Evolutionary conservation across 192 early-diverging fungal genomes (phyloP), one percentile per base, ranked within the genome.

Genomic region (Gryganskiella cystojenkinii): DNA sequence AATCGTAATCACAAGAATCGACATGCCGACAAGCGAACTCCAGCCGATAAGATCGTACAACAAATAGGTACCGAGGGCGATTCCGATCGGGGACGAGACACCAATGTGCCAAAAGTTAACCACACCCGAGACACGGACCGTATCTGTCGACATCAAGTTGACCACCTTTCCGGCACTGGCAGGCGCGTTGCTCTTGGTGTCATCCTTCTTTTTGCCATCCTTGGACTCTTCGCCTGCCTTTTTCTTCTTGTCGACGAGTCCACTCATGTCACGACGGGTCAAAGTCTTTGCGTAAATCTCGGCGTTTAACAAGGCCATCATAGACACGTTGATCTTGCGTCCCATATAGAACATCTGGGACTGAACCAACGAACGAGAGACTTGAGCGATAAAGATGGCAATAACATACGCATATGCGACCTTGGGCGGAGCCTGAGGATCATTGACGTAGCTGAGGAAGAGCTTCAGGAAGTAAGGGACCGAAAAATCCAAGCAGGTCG

Each of bases 1-100:
- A 33, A 74, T 75, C 43, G 71, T 75, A 40, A 72, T 42, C 14
- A 88, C 61, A 20, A 94, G 84, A 17, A 92, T 80, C 0, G 84
- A 68, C 19, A 98, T 71, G 1, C 94, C 95, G 20, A 92, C 86
- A 19, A 96, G 68, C 9, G 92, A 94, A 2, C 93, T 88, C 45
- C 83, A 84, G 27, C 97, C 97, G 49, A 99, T 82, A 37, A 99
- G 81, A 37, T 83, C 82, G 78, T 95, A 90, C 42, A 99, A 78
- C 57, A 90, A 81, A 65, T 82, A 85, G 6, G 90, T 72, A 20
- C 92, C 92, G 9, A 95, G 73, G 1, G 81, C 40, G 19, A 95
- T 81, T 52, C 86, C 85, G 25, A 89, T 85, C 2, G 92, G 92
- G 8, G 83, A 70, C 10, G 79, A 83, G 66, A 90, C 80, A n/a